Conservation (phyloP, 345 rosid species). For the Clausena lansium region DNA sequence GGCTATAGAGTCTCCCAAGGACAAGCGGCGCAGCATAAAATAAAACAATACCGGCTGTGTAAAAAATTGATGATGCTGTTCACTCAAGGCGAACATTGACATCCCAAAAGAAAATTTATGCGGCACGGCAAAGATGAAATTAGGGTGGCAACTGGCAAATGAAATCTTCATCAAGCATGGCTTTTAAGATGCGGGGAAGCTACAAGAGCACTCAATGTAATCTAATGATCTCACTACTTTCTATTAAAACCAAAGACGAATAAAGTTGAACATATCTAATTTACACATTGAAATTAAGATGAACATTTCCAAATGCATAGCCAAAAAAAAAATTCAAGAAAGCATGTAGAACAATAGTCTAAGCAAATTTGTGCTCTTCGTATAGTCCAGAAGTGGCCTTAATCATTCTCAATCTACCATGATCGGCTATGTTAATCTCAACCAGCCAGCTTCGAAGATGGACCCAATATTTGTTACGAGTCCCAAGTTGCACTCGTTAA, state of each 20-base stretch:
- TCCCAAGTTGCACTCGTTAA: neutral
- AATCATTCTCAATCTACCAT: neutral
- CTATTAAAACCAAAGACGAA: neutral
- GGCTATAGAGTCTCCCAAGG: no score
- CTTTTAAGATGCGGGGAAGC: neutral
- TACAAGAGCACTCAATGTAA: neutral
- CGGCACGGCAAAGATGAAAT: no score
- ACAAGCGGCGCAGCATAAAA: no score
- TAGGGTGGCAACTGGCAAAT: no score
- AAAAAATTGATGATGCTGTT: no score
- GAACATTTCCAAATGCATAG: neutral
- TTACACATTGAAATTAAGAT: constrained; percentile 6
- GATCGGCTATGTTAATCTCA: no score
- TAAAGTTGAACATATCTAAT: neutral
- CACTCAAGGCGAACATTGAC: no score
- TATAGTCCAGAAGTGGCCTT: neutral
- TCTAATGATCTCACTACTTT: neutral
- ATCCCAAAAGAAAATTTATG: no score
- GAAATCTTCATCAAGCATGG: neutral
- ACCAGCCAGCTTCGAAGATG: neutral
- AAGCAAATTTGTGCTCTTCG: neutral
- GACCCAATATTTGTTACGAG: neutral
- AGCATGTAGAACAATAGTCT: neutral
- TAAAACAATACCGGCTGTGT: no score
- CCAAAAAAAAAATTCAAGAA: neutral